Conservation (phyloP, 2,329 filamentous ascomycete genomes). For the Phaeosphaeriaceae sp. region DNA sequence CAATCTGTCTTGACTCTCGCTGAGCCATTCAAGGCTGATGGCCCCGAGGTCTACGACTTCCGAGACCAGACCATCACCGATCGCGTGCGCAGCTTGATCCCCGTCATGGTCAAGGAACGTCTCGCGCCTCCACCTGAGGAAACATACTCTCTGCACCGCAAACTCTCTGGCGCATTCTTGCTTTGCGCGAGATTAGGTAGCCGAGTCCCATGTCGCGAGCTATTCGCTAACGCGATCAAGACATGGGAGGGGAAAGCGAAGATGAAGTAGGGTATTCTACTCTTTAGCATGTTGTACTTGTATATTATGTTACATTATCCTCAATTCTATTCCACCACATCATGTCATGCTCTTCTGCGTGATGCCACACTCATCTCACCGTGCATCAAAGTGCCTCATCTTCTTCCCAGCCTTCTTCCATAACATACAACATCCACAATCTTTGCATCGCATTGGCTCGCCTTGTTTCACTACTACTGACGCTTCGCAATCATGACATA, state of each 20-base stretch:
- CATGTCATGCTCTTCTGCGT: not conserved
- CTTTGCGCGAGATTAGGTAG: conserved; percentile 88
- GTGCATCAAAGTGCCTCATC: conserved; percentile 30
- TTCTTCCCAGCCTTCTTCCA: conserved; percentile 23
- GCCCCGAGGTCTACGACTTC: conserved; percentile 90
- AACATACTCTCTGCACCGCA: conserved; percentile 94
- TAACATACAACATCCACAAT: conserved; percentile 13
- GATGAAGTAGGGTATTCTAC: conserved; percentile 11
- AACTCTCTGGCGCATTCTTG: conserved; percentile 93
- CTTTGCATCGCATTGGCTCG: conserved; percentile 17
- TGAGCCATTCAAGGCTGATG: conserved; percentile 80
- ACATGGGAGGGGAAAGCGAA: conserved; percentile 39
- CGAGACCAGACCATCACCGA: conserved; percentile 95
- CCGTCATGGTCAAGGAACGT: conserved; percentile 89
- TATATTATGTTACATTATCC: not conserved
- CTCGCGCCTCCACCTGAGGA: conserved; percentile 93
- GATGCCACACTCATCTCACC: conserved; percentile 3
- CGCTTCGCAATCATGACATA: not conserved
- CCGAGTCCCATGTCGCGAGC: conserved; percentile 77
- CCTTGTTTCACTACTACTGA: not conserved
- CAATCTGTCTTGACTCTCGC: conserved; percentile 87
- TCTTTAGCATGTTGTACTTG: not conserved
- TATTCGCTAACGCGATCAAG: conserved; percentile 71
- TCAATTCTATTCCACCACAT: not conserved
- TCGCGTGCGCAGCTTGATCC: conserved; percentile 85